phyloP scores from a whole-genome alignment of 2,329 filamentous ascomycete genomes.

The Colletotrichum tofieldiae region DNA sequence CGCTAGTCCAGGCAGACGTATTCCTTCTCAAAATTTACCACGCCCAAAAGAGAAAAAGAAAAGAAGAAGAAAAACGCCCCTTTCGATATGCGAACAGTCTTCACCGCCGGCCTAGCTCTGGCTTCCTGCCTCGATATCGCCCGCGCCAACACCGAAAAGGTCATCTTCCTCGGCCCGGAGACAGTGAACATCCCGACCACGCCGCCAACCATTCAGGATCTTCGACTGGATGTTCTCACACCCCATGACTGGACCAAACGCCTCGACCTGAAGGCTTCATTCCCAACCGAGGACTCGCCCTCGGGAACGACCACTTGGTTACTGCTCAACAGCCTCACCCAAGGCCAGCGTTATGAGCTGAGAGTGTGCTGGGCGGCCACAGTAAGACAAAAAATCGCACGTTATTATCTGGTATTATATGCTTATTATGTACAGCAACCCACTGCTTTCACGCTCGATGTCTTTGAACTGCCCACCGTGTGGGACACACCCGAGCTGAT shows the following conservation, averaged over 20 bases:
- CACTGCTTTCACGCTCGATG: conserved; percentile 81
- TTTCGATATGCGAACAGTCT: conserved; percentile 16
- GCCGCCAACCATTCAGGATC: conserved; percentile 70
- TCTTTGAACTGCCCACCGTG: conserved; percentile 73
- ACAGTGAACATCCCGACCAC: conserved; percentile 69
- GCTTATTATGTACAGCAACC: conserved; percentile 77
- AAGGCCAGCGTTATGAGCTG: conserved; percentile 87
- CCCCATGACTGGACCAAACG: conserved; percentile 70
- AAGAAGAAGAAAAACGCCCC: no score
- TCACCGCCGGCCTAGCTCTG: conserved; percentile 7
- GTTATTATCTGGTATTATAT: conserved; percentile 10
- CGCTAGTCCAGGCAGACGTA: conserved; percentile 5
- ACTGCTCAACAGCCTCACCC: conserved; percentile 78
- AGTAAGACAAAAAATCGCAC: conserved; percentile 67
- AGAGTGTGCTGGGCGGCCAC: conserved; percentile 95
- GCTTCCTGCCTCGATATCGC: conserved; percentile 19
- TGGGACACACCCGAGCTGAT: conserved; percentile 75
- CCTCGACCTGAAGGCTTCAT: conserved; percentile 76
- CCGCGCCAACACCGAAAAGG: conserved; percentile 88
- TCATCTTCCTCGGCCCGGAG: conserved; percentile 84
- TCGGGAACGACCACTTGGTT: conserved; percentile 83
- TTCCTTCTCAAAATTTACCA: background rate
- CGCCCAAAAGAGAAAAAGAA: background rate
- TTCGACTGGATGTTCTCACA: conserved; percentile 77
- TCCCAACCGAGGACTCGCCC: conserved; percentile 70